Percentiles rank a stretch among this genome's conserved stretches.
phyloP scores from a whole-genome alignment of 2,329 filamentous ascomycete species.

The Dryadomyces sulphureus region DNA sequence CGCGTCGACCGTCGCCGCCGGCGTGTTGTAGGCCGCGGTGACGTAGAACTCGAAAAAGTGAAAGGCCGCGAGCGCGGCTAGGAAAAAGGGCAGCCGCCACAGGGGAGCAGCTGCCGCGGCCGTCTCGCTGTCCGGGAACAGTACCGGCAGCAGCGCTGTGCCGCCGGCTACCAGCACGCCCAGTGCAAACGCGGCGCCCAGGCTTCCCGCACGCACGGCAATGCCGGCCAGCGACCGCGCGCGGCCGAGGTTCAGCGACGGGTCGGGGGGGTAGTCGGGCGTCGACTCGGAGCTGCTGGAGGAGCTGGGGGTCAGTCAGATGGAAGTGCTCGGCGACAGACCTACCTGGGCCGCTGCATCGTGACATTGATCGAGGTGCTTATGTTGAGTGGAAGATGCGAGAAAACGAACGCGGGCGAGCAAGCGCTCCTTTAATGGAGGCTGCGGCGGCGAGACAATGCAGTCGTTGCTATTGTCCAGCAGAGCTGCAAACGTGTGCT shows the following conservation, averaged over 20 bases:
- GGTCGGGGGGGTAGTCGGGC: constrained; percentile 15
- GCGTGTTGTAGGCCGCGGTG: constrained; percentile 72
- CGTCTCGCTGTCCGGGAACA: constrained; percentile 10
- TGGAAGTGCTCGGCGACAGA: too few species aligned
- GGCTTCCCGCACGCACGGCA: constrained; percentile 38
- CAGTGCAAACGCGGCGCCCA: constrained; percentile 29
- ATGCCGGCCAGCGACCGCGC: constrained; percentile 45
- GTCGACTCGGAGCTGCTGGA: constrained; percentile 5
- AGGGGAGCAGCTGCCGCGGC: constrained; percentile 25
- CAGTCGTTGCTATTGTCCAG: too few species aligned
- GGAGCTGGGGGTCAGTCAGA: background rate
- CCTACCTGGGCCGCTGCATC: too few species aligned
- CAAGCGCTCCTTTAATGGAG: too few species aligned
- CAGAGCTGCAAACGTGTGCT: too few species aligned
- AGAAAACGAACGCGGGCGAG: too few species aligned
- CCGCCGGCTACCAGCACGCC: constrained; percentile 12
- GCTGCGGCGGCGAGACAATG: too few species aligned
- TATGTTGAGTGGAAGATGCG: too few species aligned
- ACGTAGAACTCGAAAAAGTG: constrained; percentile 96
- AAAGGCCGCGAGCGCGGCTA: constrained; percentile 57
- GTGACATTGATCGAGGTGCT: too few species aligned
- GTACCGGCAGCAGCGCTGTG: background rate
- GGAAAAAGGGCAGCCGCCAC: constrained; percentile 54
- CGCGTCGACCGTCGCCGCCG: constrained; percentile 52
- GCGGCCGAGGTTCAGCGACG: constrained; percentile 26